Evolutionary conservation across 2,329 filamentous ascomycete genomes (phyloP).

Genomic region (Colletotrichum sp.): DNA sequence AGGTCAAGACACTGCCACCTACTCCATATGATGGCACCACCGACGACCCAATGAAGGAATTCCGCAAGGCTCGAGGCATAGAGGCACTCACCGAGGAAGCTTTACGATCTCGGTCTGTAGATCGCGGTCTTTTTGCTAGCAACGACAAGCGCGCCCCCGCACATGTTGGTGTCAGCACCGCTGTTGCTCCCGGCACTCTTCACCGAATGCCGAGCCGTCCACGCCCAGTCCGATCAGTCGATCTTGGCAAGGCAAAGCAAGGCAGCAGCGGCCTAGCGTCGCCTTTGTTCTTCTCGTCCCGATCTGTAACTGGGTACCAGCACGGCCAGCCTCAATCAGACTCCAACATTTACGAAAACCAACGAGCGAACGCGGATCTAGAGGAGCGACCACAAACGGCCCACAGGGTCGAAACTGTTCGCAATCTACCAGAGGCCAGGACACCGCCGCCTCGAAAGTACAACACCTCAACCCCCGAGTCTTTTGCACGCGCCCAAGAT

Average conservation of each 20-base stretch:
- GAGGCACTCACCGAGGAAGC: constrained; percentile 46
- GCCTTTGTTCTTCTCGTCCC: constrained; percentile 43
- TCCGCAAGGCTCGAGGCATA: constrained; percentile 46
- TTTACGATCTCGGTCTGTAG: constrained; percentile 66
- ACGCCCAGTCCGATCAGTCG: constrained; percentile 51
- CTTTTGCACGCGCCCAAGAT: constrained; percentile 41
- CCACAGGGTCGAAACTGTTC: constrained; percentile 42
- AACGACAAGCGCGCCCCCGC: constrained; percentile 69
- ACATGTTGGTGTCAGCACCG: constrained; percentile 67
- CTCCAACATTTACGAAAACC: constrained; percentile 45
- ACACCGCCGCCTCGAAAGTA: constrained; percentile 38
- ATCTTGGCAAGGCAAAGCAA: constrained; percentile 35
- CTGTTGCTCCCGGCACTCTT: constrained; percentile 65
- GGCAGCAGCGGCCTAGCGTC: constrained; percentile 35
- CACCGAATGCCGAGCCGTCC: constrained; percentile 42
- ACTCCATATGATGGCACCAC: constrained; percentile 41
- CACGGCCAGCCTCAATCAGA: constrained; percentile 50
- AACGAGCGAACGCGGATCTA: constrained; percentile 35
- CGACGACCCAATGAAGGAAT: constrained; percentile 49
- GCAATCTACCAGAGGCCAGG: constrained; percentile 35
- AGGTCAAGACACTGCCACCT: constrained; percentile 26
- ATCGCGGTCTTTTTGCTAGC: constrained; percentile 63
- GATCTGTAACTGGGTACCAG: constrained; percentile 44
- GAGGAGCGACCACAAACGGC: constrained; percentile 55
- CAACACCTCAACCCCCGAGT: constrained; percentile 43